Evolutionary conservation across 176 grass and related monocot species (phyloP), one percentile per base, ranked within the genome.

Genomic region (Guadua angustifolia): DNA sequence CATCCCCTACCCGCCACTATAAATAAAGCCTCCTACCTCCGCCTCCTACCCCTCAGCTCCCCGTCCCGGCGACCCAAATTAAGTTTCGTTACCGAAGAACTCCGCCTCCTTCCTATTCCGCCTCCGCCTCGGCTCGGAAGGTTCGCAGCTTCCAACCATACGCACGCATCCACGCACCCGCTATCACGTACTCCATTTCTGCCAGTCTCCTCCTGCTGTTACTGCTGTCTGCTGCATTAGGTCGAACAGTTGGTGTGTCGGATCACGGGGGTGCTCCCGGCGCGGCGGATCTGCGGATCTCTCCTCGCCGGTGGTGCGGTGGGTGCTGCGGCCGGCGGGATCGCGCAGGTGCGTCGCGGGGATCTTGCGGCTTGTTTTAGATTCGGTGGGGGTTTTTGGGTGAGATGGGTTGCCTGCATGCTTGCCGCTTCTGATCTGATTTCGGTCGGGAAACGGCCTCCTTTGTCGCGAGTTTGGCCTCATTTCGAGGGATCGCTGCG

Each of bases 281-380:
- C 67, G 43, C 62, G 5, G 69, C 62, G 82, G 87, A 88, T 88
- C 87, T 88, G 75, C n/a, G 55, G 77, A 79, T 84, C 75, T 64
- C 21, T 55, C 21, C 49, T 16, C 24, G 40, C 40, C 25, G 12
- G 77, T 14, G 11, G 62, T 47, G 44, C 29, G 78, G 74, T 38
- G 25, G 33, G 51, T 38, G 15, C 38, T 15, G 39, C 16, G 77
- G 9, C 7, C 13, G 65, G 5, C 53, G 53, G 78, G 71, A 85
- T 90, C 72, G 40, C 39, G n/a, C 33, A 29, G 9, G 21, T 5
- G n/a, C 6, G 2, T 26, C 71, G 11, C 18, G 22, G 18, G 49
- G 88, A 90, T 86, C 88, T 86, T 32, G n/a, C n/a, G 5, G 22
- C 49, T 3, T 59, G 39, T 25, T 16, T 14, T 50, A 18, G 57